Conservation (phyloP, 768 basidiomycete genomes). For the Tulasnella sp. region DNA sequence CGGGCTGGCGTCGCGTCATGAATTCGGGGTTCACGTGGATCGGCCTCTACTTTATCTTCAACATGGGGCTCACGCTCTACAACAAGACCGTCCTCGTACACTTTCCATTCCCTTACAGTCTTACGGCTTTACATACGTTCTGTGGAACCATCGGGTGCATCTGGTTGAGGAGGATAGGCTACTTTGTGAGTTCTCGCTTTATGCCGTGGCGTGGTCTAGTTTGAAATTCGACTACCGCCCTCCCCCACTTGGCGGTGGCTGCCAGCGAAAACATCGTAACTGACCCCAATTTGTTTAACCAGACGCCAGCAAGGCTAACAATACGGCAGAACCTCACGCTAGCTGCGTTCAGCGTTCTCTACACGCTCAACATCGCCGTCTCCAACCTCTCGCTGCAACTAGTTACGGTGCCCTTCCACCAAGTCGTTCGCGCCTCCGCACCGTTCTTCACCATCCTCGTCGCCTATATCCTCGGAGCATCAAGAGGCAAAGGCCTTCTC, state of each 20-base stretch:
- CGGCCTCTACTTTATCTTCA: slow-evolving; percentile 77
- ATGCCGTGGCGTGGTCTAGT: neutral
- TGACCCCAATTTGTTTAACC: neutral
- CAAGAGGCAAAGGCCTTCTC: slow-evolving; percentile 27
- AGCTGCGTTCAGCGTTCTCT: slow-evolving; percentile 76
- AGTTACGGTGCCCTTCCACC: slow-evolving; percentile 95
- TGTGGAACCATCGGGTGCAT: slow-evolving; percentile 78
- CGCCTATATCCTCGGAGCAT: slow-evolving; percentile 58
- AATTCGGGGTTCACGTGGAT: slow-evolving; percentile 45
- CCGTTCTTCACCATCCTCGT: slow-evolving; percentile 87
- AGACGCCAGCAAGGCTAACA: slow-evolving; percentile 47
- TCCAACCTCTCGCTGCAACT: slow-evolving; percentile 85
- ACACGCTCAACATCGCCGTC: slow-evolving; percentile 89
- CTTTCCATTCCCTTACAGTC: slow-evolving; percentile 93
- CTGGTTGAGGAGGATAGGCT: slow-evolving; percentile 48
- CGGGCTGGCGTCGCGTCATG: neutral
- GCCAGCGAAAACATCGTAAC: neutral
- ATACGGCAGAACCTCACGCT: slow-evolving; percentile 52
- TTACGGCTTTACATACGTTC: slow-evolving; percentile 87
- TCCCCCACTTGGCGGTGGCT: neutral
- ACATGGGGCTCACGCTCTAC: slow-evolving; percentile 85
- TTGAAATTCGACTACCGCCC: neutral
- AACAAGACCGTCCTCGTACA: slow-evolving; percentile 88
- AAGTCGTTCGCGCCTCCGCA: slow-evolving; percentile 90
- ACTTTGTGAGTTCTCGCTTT: slow-evolving; percentile 38